Evolutionary conservation across 768 basidiomycete species (phyloP).

Genomic region (Tulasnella sp.): DNA sequence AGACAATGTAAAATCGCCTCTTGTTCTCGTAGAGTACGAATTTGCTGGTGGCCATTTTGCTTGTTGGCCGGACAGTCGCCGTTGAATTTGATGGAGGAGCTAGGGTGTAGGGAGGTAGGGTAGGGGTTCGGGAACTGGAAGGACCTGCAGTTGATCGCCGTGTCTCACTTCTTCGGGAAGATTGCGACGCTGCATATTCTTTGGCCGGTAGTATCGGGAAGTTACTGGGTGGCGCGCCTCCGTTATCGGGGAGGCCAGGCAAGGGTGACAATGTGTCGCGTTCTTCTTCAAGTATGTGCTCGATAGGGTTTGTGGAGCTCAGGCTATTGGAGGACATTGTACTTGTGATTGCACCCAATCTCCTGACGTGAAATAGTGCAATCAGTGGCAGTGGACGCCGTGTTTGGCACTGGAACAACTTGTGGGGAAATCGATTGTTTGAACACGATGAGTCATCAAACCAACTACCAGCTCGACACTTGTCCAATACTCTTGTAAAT

Average conservation of each 20-base stretch:
- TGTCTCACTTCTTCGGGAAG: background rate
- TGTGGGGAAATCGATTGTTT: too few species aligned
- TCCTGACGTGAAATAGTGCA: too few species aligned
- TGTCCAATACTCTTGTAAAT: too few species aligned
- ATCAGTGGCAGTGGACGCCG: too few species aligned
- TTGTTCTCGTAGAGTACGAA: constrained; percentile 91
- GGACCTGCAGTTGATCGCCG: background rate
- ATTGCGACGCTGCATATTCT: background rate
- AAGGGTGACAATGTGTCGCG: background rate
- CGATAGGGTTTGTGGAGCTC: too few species aligned
- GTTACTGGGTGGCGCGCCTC: background rate
- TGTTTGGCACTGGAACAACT: too few species aligned
- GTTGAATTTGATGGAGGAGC: background rate
- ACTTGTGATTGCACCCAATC: too few species aligned
- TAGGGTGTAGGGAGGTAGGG: background rate
- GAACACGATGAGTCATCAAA: too few species aligned
- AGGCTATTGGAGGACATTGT: too few species aligned
- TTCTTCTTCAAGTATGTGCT: background rate
- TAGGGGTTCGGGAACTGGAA: background rate
- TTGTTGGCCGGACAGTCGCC: background rate
- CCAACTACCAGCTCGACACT: too few species aligned
- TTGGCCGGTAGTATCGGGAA: background rate
- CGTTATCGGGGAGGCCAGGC: background rate
- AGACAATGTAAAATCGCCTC: constrained; percentile 82
- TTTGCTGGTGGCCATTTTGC: constrained; percentile 40